Conservation (phyloP, 1,284 basidiomycete genomes). For the Omphalotus olearius region DNA sequence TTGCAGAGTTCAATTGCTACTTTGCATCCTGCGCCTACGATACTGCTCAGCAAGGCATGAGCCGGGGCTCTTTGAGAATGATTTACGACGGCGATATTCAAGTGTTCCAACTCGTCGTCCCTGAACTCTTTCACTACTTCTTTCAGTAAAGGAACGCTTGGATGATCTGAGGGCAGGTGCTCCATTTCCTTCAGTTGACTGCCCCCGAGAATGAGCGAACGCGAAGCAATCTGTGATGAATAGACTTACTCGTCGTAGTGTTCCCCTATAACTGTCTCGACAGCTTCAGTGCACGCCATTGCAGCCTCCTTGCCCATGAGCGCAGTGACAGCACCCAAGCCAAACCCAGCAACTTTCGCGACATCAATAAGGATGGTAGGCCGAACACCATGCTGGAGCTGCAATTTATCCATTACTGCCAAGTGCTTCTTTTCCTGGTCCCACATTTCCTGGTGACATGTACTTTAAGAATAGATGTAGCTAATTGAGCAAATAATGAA, state of each 20-base stretch:
- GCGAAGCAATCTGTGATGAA: neutral
- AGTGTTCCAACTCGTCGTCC: constrained; percentile 93
- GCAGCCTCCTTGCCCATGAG: constrained; percentile 90
- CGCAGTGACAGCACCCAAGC: constrained; percentile 82
- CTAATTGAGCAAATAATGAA: constrained; percentile 26
- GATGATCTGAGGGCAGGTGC: constrained; percentile 59
- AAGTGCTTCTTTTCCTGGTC: constrained; percentile 94
- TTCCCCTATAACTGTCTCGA: constrained; percentile 96
- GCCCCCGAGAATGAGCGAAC: constrained; percentile 9
- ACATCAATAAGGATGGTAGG: constrained; percentile 83
- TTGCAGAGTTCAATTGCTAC: constrained; percentile 89
- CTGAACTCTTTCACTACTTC: constrained; percentile 83
- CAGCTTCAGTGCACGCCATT: constrained; percentile 98
- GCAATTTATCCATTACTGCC: constrained; percentile 78
- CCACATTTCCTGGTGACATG: constrained; percentile 86
- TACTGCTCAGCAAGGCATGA: constrained; percentile 84
- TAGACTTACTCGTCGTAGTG: constrained; percentile 92
- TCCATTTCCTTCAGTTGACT: constrained; percentile 77
- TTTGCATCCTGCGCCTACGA: constrained; percentile 85
- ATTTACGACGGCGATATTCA: constrained; percentile 89
- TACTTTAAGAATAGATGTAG: constrained; percentile 7
- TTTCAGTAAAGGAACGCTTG: constrained; percentile 75
- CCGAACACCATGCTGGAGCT: constrained; percentile 78
- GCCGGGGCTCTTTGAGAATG: constrained; percentile 89
- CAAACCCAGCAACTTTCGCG: constrained; percentile 84